Conservation (phyloP, 1,284 basidiomycete species). For the Puccinia horiana region DNA sequence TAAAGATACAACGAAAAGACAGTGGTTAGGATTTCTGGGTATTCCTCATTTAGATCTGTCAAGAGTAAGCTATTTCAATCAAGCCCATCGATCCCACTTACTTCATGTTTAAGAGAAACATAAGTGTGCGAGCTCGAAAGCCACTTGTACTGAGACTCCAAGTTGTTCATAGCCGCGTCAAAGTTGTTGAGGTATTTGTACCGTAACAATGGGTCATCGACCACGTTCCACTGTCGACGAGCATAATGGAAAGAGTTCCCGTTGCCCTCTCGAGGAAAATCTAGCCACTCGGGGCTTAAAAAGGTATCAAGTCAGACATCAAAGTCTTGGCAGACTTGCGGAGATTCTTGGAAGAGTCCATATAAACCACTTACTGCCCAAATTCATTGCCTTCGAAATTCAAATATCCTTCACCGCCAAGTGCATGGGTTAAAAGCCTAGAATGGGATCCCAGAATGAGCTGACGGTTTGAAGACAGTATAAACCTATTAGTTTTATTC, state of each 20-base stretch:
- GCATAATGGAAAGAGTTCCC: conserved; percentile 93
- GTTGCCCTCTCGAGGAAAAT: conserved; percentile 95
- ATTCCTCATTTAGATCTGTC: background rate
- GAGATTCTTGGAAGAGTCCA: conserved; percentile 64
- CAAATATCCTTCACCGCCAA: conserved; percentile 95
- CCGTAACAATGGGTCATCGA: conserved; percentile 79
- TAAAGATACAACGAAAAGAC: conserved; percentile 26
- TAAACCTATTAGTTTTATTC: conserved; percentile 52
- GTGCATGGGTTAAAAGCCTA: conserved; percentile 82
- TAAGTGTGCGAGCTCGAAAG: conserved; percentile 81
- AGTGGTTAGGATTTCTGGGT: background rate
- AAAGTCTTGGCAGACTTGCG: conserved; percentile 75
- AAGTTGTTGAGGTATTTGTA: conserved; percentile 93
- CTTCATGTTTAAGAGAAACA: conserved; percentile 88
- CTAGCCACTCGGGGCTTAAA: conserved; percentile 72
- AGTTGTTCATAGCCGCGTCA: conserved; percentile 86
- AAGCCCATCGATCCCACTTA: conserved; percentile 31
- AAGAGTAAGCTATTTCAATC: background rate
- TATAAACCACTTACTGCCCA: conserved; percentile 50
- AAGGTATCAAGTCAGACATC: background rate
- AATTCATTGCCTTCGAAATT: conserved; percentile 88
- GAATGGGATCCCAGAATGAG: background rate
- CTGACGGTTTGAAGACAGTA: conserved; percentile 2
- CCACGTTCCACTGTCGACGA: conserved; percentile 85
- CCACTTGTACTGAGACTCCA: conserved; percentile 80